Conservation (phyloP, 345 rosid species). For the Salix suchowensis region DNA sequence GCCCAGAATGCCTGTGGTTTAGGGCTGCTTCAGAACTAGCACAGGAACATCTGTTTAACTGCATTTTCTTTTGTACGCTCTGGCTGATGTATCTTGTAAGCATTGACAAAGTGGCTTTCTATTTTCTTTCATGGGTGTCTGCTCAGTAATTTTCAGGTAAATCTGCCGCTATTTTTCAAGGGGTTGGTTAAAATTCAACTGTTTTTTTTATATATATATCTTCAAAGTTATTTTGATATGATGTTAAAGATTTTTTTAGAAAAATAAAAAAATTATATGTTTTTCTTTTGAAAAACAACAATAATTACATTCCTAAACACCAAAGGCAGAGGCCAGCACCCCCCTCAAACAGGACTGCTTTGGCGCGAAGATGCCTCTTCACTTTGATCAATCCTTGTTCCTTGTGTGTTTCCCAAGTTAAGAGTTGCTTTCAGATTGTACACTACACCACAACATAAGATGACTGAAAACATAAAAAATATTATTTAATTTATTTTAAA, state of each 20-base stretch:
- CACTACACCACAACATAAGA: background rate
- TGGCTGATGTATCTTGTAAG: background rate
- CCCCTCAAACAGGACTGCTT: background rate
- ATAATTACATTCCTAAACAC: too few relatives aligned
- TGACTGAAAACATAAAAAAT: too few relatives aligned
- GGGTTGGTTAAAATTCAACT: too few relatives aligned
- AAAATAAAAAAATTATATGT: too few relatives aligned
- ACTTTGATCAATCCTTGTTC: background rate
- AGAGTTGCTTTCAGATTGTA: background rate
- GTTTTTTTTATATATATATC: too few relatives aligned
- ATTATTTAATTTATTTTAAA: too few relatives aligned
- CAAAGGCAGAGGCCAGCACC: too few relatives aligned
- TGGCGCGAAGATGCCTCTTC: background rate
- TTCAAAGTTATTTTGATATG: too few relatives aligned
- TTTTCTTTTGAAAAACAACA: too few relatives aligned
- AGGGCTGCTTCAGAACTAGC: background rate
- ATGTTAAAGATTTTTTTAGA: too few relatives aligned
- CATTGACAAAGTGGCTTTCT: background rate
- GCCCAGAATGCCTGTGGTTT: background rate
- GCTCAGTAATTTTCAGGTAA: background rate
- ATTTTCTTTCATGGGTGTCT: background rate
- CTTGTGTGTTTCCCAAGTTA: background rate
- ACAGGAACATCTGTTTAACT: background rate
- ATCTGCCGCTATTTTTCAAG: background rate
- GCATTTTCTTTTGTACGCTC: background rate